phyloP scores from a whole-genome alignment of 73 alveolate species.

The Paramecium primaurelia region DNA sequence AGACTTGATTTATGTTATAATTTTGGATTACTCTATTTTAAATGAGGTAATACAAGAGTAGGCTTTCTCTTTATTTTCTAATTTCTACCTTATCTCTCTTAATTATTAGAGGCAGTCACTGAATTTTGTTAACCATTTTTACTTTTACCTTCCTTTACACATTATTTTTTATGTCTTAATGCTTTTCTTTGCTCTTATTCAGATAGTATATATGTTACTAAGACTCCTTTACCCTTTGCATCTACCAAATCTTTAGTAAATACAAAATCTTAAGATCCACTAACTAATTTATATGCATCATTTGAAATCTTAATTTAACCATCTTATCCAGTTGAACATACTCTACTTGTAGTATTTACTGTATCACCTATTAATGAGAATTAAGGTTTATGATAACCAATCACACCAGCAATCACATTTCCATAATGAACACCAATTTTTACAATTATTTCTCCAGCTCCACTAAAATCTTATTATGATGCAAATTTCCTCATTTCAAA shows the following conservation, averaged over 20 bases:
- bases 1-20: slow-evolving; percentile 19
- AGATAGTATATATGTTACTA: slow-evolving; percentile 55
- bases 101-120: neutral
- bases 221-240: slow-evolving; percentile 68
- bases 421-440: slow-evolving; percentile 70
- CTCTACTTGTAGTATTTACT: slow-evolving; percentile 68
- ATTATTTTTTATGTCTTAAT: neutral
- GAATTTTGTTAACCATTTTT: neutral
- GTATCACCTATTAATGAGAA: slow-evolving; percentile 72
- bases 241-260: slow-evolving; percentile 31
- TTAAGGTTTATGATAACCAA: slow-evolving; percentile 70
- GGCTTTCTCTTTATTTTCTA: neutral
- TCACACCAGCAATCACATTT: slow-evolving; percentile 70
- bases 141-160: neutral
- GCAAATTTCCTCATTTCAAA: slow-evolving; percentile 38
- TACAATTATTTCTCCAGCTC: slow-evolving; percentile 40
- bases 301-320: slow-evolving; percentile 56
- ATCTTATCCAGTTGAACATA: slow-evolving; percentile 61
- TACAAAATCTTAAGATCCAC: neutral
- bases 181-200: neutral
- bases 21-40: neutral
- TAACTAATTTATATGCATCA: slow-evolving; percentile 46
- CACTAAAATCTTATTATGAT: neutral
- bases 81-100: neutral
- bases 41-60: neutral